Base-by-base conservation (phyloP, 2,329 filamentous ascomycete species). In the Exophiala alcalophila region DNA sequence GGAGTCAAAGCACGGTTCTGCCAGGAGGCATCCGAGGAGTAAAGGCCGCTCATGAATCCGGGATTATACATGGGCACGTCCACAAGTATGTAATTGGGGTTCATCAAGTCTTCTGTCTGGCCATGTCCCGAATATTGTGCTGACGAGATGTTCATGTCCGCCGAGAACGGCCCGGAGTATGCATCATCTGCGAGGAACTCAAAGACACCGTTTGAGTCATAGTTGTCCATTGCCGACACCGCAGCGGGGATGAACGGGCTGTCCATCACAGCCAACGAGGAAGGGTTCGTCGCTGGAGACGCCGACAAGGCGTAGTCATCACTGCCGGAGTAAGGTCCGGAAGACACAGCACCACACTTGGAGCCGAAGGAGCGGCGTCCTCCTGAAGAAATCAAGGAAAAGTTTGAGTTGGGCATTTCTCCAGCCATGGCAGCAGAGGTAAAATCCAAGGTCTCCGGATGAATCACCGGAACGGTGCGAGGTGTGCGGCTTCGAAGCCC, bases 391-490 rank as follows among this genome's bases (percentile, higher is more conserved):
- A 33, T 36, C 38, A 50, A 44, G 30, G 44, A 36, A 44, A 46
- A 54, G 25, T 52, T 43, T 15, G 49, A 25, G 28, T 45, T 43
- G 38, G 38, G 15, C 20, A 50, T 33, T 25, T 28, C 33, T 14
- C 38, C 42, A 34, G 31, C 40, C 46, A 45, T 40, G 23, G 38
- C 25, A 32, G 43, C 27, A 28, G 46, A 47, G 15, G 10, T 40
- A 36, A 46, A 52, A 14, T 28, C 47, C 31, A 47, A 34, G 32
- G 43, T 19, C 8, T 44, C 49, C 32, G 32, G 28, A 9, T 40
- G 41, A 12, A 40, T 42, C 41, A 49, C 35, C 18, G 45, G 35
- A 28, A 47, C 38, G 15, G 31, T 52, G 45, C 51, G 52, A 26
- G 51, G 49, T 18, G 43, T 39, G 32, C 40, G 43, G 36, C 26